Evolutionary conservation across 345 rosid genomes (phyloP).

Genomic region (Dovyalis caffra): DNA sequence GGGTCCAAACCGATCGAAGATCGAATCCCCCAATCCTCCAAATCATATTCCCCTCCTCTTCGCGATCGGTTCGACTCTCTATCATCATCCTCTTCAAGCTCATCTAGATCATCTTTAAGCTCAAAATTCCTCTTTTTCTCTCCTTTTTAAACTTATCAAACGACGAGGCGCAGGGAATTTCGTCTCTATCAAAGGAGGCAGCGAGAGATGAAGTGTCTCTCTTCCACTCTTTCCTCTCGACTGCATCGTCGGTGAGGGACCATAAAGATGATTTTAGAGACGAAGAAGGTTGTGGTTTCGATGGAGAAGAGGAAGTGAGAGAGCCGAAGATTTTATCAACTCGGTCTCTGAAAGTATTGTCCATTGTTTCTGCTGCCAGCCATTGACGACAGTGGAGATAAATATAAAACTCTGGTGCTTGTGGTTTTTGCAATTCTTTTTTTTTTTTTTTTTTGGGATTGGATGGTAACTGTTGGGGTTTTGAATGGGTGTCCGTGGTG

Average conservation of each 20-base stretch:
- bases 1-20: constrained; percentile 71
- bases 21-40: constrained; percentile 70
- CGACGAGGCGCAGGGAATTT: constrained; percentile 50
- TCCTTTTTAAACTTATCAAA: constrained; percentile 28
- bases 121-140: constrained; percentile 11
- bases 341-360: constrained; percentile 48
- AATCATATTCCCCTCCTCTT: constrained; percentile 32
- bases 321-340: constrained; percentile 62
- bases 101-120: constrained; percentile 35
- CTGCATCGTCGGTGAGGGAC: constrained; percentile 46
- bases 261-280: constrained; percentile 37
- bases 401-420: no score
- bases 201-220: constrained; percentile 4
- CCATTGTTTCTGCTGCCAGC: constrained; percentile 20
- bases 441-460: not conserved
- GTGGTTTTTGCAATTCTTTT: not conserved
- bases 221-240: constrained; percentile 46
- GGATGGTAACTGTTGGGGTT: not conserved
- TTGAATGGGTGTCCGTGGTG: not conserved
- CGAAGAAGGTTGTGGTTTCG: constrained; percentile 14
- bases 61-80: constrained; percentile 7
- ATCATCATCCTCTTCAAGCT: constrained; percentile 28
- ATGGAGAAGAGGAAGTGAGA: constrained; percentile 35
- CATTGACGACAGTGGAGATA: not conserved
- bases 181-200: constrained; percentile 38